Evolutionary conservation across 108 stramenopile genomes (phyloP).

Genomic region (Nitzschia sp.): DNA sequence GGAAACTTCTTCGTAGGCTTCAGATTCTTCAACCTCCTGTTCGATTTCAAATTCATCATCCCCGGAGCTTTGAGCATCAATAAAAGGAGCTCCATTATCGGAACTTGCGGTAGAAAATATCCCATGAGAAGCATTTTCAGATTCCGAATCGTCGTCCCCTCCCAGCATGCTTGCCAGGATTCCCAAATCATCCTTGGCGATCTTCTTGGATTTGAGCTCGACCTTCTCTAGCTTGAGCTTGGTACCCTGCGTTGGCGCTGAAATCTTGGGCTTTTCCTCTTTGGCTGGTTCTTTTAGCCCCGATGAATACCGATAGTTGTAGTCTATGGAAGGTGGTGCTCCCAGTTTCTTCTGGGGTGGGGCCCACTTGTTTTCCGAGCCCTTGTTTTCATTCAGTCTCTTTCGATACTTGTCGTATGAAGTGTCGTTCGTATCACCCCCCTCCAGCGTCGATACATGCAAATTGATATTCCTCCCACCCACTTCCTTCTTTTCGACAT

Average conservation of each 20-base stretch:
- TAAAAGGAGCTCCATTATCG: not conserved
- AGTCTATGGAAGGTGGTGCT: slow-evolving; percentile 15
- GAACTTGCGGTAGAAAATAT: slow-evolving; percentile 4
- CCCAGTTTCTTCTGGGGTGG: slow-evolving; percentile 18
- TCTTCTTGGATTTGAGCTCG: slow-evolving; percentile 10
- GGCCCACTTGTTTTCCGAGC: not conserved
- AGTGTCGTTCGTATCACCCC: not conserved
- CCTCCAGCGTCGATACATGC: not conserved
- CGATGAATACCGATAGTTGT: slow-evolving; percentile 2
- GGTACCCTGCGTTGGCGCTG: not conserved
- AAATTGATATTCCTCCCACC: not conserved
- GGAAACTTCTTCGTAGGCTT: not conserved
- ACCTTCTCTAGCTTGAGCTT: slow-evolving; percentile 4
- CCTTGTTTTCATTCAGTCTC: not conserved
- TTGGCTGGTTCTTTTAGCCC: not conserved
- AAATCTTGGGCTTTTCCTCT: not conserved
- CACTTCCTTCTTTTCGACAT: not conserved
- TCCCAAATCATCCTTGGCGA: slow-evolving; percentile 14
- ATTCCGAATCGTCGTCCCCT: not conserved
- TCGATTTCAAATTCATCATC: not conserved
- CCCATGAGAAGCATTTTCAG: not conserved
- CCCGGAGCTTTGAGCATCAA: not conserved
- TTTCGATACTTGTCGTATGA: slow-evolving; percentile 12
- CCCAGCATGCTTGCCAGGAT: slow-evolving; percentile 14
- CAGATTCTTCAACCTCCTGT: not conserved